These are phyloP conservation scores for Tritrichomonas musculus DNA, from an alignment of 208 protist species.

Conservation along the genomic window DNA sequence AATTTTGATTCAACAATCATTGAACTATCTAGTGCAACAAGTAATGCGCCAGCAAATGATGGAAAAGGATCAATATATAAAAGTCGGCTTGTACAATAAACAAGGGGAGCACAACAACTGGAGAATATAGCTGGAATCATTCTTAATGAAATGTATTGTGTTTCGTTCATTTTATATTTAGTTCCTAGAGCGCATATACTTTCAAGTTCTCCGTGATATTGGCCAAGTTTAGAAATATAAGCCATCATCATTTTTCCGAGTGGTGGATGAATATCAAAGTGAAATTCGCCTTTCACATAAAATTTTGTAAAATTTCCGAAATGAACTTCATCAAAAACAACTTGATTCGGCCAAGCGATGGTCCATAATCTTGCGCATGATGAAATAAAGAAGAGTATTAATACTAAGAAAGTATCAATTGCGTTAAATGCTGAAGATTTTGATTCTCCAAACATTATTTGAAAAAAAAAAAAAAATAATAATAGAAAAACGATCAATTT, in stretches of 20 bases:
- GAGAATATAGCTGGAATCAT: slow-evolving; percentile 27
- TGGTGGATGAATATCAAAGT: slow-evolving; percentile 25
- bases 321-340: slow-evolving; percentile 28
- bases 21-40: not conserved
- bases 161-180: not conserved
- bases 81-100: not conserved
- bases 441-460: not conserved
- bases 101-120: not conserved
- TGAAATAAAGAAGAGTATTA: not conserved
- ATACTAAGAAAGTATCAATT: not conserved
- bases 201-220: not conserved
- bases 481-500: not conserved
- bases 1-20: slow-evolving; percentile 19
- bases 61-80: not conserved
- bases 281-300: not conserved
- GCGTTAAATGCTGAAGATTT: not conserved
- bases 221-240: not conserved
- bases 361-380: not conserved
- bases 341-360: not conserved
- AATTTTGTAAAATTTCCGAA: slow-evolving; percentile 33
- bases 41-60: not conserved
- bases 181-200: not conserved
- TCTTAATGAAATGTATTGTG: not conserved
- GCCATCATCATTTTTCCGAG: slow-evolving; percentile 23
- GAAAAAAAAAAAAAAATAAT: no score